phyloP scores from a whole-genome alignment of 2,329 filamentous ascomycete species.

The Cytospora piceae region DNA sequence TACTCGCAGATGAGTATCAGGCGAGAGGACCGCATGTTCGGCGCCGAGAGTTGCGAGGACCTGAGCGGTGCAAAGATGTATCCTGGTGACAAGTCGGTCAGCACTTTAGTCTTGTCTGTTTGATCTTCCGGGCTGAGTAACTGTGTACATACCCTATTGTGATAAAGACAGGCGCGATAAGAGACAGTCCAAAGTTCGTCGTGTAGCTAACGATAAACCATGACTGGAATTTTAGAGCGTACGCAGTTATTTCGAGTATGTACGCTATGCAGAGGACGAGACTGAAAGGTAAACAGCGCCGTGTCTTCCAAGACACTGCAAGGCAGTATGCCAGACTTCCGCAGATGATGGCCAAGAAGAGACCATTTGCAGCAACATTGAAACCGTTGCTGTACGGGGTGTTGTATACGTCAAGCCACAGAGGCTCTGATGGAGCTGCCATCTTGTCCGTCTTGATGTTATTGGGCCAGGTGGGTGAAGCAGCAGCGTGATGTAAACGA shows the following conservation, averaged over 20 bases:
- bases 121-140: neutral
- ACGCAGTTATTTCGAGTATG: slow-evolving; percentile 22
- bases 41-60: slow-evolving; percentile 36
- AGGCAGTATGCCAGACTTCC: slow-evolving; percentile 23
- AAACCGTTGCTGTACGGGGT: slow-evolving; percentile 27
- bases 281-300: slow-evolving; percentile 24
- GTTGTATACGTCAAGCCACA: slow-evolving; percentile 26
- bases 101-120: neutral
- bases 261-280: slow-evolving; percentile 23
- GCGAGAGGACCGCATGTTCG: slow-evolving; percentile 37
- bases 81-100: slow-evolving; percentile 32
- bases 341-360: slow-evolving; percentile 24
- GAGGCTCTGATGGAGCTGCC: slow-evolving; percentile 17
- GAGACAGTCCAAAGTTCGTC: slow-evolving; percentile 28
- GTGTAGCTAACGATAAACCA: slow-evolving; percentile 23
- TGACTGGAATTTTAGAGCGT: slow-evolving; percentile 20
- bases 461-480: neutral
- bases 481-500: neutral
- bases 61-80: slow-evolving; percentile 37
- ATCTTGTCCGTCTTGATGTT: slow-evolving; percentile 11
- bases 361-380: slow-evolving; percentile 14
- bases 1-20: slow-evolving; percentile 33
- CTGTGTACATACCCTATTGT: slow-evolving; percentile 35
- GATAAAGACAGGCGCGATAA: slow-evolving; percentile 38
- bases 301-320: slow-evolving; percentile 19